Evolutionary conservation across 768 basidiomycete genomes (phyloP).

Genomic region (Lactifluus rugatus): DNA sequence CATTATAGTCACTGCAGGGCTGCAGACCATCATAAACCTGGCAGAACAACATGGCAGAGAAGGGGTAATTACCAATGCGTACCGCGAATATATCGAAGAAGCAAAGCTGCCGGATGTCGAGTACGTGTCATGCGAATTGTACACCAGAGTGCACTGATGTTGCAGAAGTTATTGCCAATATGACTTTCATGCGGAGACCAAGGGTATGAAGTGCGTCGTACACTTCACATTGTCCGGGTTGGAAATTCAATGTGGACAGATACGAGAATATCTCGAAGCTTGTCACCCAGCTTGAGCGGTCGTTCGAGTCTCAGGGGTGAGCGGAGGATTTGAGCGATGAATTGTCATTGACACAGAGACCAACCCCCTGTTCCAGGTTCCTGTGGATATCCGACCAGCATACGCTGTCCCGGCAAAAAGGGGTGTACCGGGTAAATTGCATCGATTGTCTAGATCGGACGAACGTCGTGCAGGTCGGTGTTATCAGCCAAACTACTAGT

Average conservation of each 20-base stretch:
- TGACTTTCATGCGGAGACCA: conserved; percentile 90
- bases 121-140: conserved; percentile 30
- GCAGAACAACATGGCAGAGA: conserved; percentile 91
- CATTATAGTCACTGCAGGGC: neutral
- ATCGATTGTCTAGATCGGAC: conserved; percentile 95
- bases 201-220: conserved; percentile 76
- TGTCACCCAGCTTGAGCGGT: conserved; percentile 55
- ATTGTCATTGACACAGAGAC: neutral
- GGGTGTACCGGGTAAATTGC: conserved; percentile 85
- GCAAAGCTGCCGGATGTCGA: conserved; percentile 43
- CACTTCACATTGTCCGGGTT: conserved; percentile 10
- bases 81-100: conserved; percentile 56
- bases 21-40: conserved; percentile 74
- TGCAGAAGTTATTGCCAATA: conserved; percentile 63
- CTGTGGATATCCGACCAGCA: conserved; percentile 69
- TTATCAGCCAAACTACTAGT: neutral
- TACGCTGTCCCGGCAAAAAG: conserved; percentile 72
- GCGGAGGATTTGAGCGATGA: neutral
- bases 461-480: conserved; percentile 75
- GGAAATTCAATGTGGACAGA: conserved; percentile 28
- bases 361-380: conserved; percentile 38
- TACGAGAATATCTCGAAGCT: conserved; percentile 88
- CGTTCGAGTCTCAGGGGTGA: conserved; percentile 75
- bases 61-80: conserved; percentile 66
- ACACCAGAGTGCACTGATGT: neutral